Base-by-base conservation (phyloP, 2,329 filamentous ascomycete species). In the Cladorrhinum sp. region DNA sequence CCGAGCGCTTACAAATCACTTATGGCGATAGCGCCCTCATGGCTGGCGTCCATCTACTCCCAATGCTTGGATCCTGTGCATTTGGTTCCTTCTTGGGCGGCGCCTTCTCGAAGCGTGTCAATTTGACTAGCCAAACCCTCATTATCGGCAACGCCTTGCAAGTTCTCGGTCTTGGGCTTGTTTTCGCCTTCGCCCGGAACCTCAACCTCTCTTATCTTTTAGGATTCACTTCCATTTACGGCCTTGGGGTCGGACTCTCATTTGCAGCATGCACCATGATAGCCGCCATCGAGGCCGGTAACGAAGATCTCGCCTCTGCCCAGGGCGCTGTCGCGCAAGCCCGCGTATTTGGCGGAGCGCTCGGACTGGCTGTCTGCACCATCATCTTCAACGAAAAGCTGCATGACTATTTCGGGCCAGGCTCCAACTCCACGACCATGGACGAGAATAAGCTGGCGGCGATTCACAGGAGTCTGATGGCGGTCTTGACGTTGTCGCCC, bases 281-380 rank as follows among this genome's bases (percentile, higher is more conserved):
- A 66, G 83, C 82, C 2, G 81, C 80, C 50, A 75, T 85, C 13
- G 77, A 85, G 51, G 77, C 81, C 0, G 72, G 77, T 18, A 71
- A 73, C 7, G 75, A 75, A 59, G 79, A 84, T 57, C 74, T 84
- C 54, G 84, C 85, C 0, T 81, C 83, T 1, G 83, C 82, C 0
- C 83, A 87, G 65, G 85, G 84, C 0, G 79, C 83, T 3, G 77
- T 86, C 9, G 82, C 85, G 1, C 85, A 88, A 70, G 79, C 81
- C 1, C 79, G 85, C 13, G 81, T 87, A 0, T 72, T 87, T 1
- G 85, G 85, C 1, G 85, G 85, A 2, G 81, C 81, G 38, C 76
- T 87, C 25, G 85, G 85, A 1, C 76, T 87, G 49, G 80, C 84
- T 0, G 70, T 81, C 23, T 85, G 84, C 64, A 85, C 81, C n/a